A percentile compares a stretch with the other conserved stretches of the same genome.
phyloP scores from a whole-genome alignment of 352 stramenopile genomes.

The Phytophthora syringae region DNA sequence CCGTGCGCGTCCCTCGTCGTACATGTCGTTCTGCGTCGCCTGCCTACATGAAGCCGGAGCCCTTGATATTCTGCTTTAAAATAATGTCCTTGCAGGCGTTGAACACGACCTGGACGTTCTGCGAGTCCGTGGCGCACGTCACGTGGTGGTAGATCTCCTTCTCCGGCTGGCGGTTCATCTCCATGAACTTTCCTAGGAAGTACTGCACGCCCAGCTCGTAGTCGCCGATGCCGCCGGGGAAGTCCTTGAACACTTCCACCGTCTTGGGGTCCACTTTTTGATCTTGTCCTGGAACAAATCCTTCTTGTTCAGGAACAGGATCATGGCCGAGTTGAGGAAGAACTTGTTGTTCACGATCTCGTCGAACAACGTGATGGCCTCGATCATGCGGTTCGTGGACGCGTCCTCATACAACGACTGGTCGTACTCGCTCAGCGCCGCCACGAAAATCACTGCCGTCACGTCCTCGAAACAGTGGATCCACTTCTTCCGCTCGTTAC shows the following conservation, averaged over 20 bases:
- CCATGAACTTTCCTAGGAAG: conserved; percentile 95
- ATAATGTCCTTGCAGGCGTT: conserved; percentile 97
- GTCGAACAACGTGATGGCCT: conserved; percentile 95
- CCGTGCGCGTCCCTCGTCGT: conserved; percentile 32
- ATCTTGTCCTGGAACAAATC: conserved; percentile 98
- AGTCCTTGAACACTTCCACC: conserved; percentile 92
- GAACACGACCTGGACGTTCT: conserved; percentile 97
- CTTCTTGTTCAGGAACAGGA: conserved; percentile 98
- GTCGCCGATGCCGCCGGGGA: conserved; percentile 79
- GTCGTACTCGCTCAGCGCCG: conserved; percentile 95
- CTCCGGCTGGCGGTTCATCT: conserved; percentile 92
- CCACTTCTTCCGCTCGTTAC: conserved; percentile 98
- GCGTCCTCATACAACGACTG: conserved; percentile 95
- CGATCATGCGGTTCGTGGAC: conserved; percentile 95
- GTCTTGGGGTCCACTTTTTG: conserved; percentile 93
- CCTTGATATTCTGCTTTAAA: conserved; percentile 94
- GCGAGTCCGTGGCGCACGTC: conserved; percentile 97
- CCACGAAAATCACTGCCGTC: conserved; percentile 97
- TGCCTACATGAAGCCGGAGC: conserved; percentile 89
- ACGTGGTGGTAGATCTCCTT: conserved; percentile 96
- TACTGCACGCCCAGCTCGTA: conserved; percentile 91
- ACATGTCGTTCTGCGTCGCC: conserved; percentile 15
- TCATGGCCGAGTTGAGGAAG: conserved; percentile 94
- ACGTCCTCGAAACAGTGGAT: conserved; percentile 98
- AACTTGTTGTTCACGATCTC: conserved; percentile 96